Conservation (phyloP, 805 yeast genomes). For the Candida taoyuanica region DNA sequence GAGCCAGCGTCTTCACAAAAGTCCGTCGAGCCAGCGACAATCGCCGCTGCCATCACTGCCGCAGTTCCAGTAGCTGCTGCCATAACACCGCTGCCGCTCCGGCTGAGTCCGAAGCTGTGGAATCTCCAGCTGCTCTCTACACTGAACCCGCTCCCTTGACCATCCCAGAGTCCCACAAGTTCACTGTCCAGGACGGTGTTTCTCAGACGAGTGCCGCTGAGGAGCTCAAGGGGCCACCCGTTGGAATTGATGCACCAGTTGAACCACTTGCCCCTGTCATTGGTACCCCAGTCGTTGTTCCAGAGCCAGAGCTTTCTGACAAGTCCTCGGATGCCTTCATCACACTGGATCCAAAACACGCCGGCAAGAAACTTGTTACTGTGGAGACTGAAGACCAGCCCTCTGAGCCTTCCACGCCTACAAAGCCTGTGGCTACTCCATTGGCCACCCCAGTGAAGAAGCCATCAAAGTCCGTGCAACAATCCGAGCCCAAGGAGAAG, state of each 20-base stretch:
- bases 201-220: slow-evolving; percentile 7
- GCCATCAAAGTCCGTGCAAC: too few relatives aligned
- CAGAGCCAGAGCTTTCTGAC: background rate
- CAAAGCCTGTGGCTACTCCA: slow-evolving; percentile 1
- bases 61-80: too few relatives aligned
- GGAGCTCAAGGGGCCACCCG: slow-evolving; percentile 2
- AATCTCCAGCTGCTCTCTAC: slow-evolving; percentile 7
- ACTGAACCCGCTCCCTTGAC: slow-evolving; percentile 16
- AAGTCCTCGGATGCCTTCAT: slow-evolving; percentile 4
- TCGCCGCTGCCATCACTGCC: slow-evolving; percentile 5
- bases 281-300: background rate
- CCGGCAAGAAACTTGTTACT: slow-evolving; percentile 9
- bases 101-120: slow-evolving; percentile 5
- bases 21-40: slow-evolving; percentile 6
- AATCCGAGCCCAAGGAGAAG: slow-evolving; percentile 4
- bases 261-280: background rate
- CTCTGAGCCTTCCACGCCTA: slow-evolving; percentile 2
- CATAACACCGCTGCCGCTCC: slow-evolving; percentile 13
- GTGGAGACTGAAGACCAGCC: slow-evolving; percentile 2
- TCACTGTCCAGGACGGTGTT: slow-evolving; percentile 12
- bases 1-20: slow-evolving; percentile 9
- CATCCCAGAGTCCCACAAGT: slow-evolving; percentile 21
- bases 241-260: slow-evolving; percentile 3
- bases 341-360: slow-evolving; percentile 23
- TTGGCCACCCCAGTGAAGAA: slow-evolving; percentile 1